A percentile compares a stretch with the other conserved stretches of the same genome.
phyloP scores from a whole-genome alignment of 495 filamentous ascomycete genomes.

The Penicillium subrubescens region DNA sequence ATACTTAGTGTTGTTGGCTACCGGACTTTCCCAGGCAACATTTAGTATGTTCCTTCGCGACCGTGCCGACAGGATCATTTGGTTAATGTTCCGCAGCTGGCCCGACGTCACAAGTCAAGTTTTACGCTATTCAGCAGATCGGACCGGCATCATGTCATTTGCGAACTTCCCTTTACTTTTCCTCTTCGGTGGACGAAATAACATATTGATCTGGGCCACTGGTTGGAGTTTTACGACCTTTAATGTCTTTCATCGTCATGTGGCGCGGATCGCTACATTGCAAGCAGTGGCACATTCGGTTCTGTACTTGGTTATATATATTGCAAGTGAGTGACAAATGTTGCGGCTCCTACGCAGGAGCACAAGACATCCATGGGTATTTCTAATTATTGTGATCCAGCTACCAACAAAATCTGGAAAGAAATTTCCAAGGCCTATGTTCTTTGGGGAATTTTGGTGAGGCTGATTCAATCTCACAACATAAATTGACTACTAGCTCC shows the following conservation, averaged over 20 bases:
- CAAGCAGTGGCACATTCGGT: constrained; percentile 51
- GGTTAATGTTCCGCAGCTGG: constrained; percentile 34
- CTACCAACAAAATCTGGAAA: constrained; percentile 34
- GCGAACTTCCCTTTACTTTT: constrained; percentile 54
- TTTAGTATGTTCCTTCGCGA: constrained; percentile 35
- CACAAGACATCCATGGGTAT: background rate
- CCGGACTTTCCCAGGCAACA: constrained; percentile 35
- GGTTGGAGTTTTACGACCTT: constrained; percentile 58
- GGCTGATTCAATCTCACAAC: background rate
- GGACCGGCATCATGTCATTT: constrained; percentile 53
- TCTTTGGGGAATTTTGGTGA: constrained; percentile 41
- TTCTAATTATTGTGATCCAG: constrained; percentile 9
- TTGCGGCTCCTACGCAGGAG: background rate
- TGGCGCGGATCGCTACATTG: constrained; percentile 55
- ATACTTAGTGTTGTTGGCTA: constrained; percentile 42
- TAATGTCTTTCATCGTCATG: constrained; percentile 58
- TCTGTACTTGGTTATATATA: constrained; percentile 36
- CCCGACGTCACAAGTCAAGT: constrained; percentile 35
- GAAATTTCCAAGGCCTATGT: constrained; percentile 38
- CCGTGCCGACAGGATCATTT: background rate
- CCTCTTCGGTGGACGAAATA: constrained; percentile 57
- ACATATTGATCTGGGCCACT: constrained; percentile 56
- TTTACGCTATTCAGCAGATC: constrained; percentile 50
- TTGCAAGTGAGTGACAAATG: constrained; percentile 27
- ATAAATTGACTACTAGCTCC: background rate